Evolutionary conservation across 495 filamentous ascomycete genomes (phyloP).

Genomic region (Chaetomium cochliodes): DNA sequence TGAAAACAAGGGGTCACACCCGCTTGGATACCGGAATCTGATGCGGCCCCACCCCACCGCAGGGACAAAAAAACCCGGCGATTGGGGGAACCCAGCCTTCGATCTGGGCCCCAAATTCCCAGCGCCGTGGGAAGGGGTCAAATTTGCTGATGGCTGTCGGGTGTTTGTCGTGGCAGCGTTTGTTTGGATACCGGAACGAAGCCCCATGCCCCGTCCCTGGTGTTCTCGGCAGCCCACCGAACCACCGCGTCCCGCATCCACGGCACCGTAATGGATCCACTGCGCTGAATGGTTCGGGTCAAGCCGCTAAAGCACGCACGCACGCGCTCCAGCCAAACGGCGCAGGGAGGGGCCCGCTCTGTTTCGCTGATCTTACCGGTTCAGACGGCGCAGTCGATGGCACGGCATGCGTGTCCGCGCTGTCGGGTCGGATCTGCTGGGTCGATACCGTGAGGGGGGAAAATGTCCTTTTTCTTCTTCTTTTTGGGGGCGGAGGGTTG

Average conservation of each 20-base stretch:
- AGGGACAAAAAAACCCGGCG: not conserved
- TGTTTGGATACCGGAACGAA: conserved; percentile 7
- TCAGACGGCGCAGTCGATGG: conserved; percentile 8
- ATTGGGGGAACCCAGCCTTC: conserved; percentile 1
- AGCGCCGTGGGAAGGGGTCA: not conserved
- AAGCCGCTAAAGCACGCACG: not conserved
- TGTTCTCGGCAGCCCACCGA: conserved; percentile 12
- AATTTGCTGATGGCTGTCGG: not conserved
- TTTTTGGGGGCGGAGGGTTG: not conserved
- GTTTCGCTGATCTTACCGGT: conserved; percentile 9
- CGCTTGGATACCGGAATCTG: conserved; percentile 7
- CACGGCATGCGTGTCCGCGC: conserved; percentile 8
- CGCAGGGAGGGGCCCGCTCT: not conserved
- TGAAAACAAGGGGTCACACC: not conserved
- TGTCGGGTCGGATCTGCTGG: conserved; percentile 13
- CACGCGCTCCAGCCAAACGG: not conserved
- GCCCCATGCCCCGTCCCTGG: conserved; percentile 16
- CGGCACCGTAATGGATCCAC: not conserved
- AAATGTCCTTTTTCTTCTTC: not conserved
- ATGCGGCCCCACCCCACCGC: conserved; percentile 2
- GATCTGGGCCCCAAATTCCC: not conserved
- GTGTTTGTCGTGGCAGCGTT: conserved; percentile 16
- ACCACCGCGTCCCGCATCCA: not conserved
- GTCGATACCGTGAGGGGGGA: not conserved
- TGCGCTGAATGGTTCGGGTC: not conserved